Evolutionary conservation across 257 asterid genomes (phyloP), one percentile per base, ranked within the genome.

Genomic region (Oldenlandia corymbosa): DNA sequence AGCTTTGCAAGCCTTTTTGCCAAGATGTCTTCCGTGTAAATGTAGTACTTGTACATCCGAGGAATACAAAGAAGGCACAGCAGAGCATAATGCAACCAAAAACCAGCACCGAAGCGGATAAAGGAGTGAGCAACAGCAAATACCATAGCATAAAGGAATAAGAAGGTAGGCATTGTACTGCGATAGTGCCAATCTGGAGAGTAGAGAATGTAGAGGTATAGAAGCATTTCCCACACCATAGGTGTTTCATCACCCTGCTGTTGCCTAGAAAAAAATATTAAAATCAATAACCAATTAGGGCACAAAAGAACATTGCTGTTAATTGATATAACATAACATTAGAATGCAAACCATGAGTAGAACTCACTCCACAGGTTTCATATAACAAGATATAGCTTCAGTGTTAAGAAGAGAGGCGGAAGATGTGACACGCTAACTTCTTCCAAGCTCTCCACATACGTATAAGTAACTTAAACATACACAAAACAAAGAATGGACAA

Each of bases 231-330:
- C 98, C 98, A 91, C 64, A 91, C 95, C 98, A 91, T 91, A 32
- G 98, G 98, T n/a, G 98, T 91, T 83, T 91, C 98, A 64, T 91
- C 98, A 31, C 95, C 98, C 76, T 91, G 96, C 72, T 88, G 96
- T 79, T 85, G 91, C 87, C 95, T 88, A 78, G 46, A 75, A 72
- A 71, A 32, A 54, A 42, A 67, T 55, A 70, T 57, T 23, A 23
- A 5, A 39, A 11, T 27, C 66, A 59, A 4, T 3, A 31, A 30
- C 45, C 66, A n/a, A 26, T 36, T 21, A n/a, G 32, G 32, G 12
- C 46, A 18, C 17, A 21, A 12, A 58, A 9, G 17, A 20, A 58
- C 16, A 11, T 58, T n/a, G n/a, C 31, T 27, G 20, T 55, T 16
- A 49, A 41, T 7, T 8, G 14, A 36, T 23, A 43, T 3, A 10